phyloP scores from a whole-genome alignment of 2,329 filamentous ascomycete species.

The Arthrobotrys pseudoclavata region DNA sequence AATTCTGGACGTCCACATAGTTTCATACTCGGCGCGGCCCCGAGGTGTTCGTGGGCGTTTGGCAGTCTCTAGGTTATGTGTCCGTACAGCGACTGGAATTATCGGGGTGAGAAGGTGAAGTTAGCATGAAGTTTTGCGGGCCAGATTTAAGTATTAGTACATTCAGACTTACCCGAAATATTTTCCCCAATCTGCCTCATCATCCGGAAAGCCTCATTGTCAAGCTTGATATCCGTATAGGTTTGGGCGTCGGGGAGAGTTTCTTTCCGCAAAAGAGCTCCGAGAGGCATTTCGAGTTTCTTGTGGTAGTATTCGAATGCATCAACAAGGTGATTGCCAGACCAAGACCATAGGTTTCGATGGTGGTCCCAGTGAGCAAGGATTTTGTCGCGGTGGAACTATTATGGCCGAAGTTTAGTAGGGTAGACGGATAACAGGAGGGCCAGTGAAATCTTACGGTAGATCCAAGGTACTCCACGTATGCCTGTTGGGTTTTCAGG shows the following conservation, averaged over 20 bases:
- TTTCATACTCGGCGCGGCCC: slow-evolving; percentile 50
- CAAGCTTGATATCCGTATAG: slow-evolving; percentile 55
- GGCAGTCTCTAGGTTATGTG: slow-evolving; percentile 37
- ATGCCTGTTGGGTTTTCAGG: slow-evolving; percentile 52
- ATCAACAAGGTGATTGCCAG: slow-evolving; percentile 54
- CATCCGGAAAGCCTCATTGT: slow-evolving; percentile 51
- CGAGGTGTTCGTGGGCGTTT: slow-evolving; percentile 35
- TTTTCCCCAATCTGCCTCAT: slow-evolving; percentile 47
- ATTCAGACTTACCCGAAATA: slow-evolving; percentile 36
- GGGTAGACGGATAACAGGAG: not conserved
- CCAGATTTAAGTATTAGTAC: not conserved
- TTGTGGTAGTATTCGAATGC: slow-evolving; percentile 58
- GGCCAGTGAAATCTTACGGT: slow-evolving; percentile 28
- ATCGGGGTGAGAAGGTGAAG: not conserved
- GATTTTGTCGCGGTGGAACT: slow-evolving; percentile 59
- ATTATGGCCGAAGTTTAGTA: not conserved
- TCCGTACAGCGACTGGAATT: slow-evolving; percentile 34
- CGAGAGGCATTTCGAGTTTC: slow-evolving; percentile 54
- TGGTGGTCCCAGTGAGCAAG: slow-evolving; percentile 57
- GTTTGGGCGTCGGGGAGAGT: slow-evolving; percentile 42
- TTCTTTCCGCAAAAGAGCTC: slow-evolving; percentile 45
- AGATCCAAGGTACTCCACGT: slow-evolving; percentile 55
- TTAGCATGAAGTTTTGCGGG: not conserved
- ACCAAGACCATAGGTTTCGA: slow-evolving; percentile 56
- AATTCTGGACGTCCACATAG: slow-evolving; percentile 53